Evolutionary conservation across 345 rosid species (phyloP).

Genomic region (Populus euphratica): DNA sequence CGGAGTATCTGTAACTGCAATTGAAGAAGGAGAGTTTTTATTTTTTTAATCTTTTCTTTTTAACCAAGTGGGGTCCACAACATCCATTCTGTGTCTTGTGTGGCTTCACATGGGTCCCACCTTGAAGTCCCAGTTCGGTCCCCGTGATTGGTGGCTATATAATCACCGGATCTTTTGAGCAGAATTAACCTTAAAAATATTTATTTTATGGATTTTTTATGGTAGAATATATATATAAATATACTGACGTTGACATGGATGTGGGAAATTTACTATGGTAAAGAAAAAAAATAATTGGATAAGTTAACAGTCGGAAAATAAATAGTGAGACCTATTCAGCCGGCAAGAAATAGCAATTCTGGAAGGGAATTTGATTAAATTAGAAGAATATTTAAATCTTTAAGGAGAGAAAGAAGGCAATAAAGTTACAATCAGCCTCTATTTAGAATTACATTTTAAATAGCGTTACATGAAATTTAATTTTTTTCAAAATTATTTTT

Average conservation of each 20-base stretch:
- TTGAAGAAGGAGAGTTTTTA: not conserved
- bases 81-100: not conserved
- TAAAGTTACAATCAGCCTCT: no score
- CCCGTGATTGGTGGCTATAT: constrained; percentile 21
- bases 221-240: no score
- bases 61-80: not conserved
- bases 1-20: not conserved
- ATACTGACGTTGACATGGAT: no score
- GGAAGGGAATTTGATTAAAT: not conserved
- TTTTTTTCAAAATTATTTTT: no score
- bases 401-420: not conserved
- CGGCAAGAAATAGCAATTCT: not conserved
- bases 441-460: no score
- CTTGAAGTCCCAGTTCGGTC: not conserved
- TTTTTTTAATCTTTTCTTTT: not conserved
- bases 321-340: not conserved
- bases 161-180: not conserved
- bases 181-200: not conserved
- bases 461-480: no score
- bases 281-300: no score
- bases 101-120: not conserved
- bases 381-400: not conserved
- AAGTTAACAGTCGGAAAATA: no score
- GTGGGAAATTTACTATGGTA: no score
- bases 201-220: no score